Conservation (phyloP, 2,329 filamentous ascomycete species). For the Stagonosporopsis vannaccii region DNA sequence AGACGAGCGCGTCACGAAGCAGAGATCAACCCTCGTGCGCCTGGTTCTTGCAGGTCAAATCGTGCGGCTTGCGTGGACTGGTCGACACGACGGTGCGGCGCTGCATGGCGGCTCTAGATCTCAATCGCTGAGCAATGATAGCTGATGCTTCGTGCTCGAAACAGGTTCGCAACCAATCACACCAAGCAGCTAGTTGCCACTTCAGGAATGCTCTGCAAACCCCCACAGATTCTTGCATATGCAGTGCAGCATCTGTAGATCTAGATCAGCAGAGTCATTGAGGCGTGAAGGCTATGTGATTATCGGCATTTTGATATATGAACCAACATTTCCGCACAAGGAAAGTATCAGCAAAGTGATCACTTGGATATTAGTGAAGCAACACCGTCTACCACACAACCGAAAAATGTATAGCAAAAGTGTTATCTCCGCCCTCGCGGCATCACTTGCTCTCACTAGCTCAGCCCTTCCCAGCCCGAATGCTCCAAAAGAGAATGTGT, state of each 20-base stretch:
- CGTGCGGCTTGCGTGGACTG: neutral
- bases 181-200: neutral
- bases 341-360: too few relatives aligned
- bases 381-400: neutral
- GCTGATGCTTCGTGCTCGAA: neutral
- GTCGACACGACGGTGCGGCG: neutral
- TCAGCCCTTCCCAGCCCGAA: neutral
- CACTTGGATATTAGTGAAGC: too few relatives aligned
- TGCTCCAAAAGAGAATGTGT: neutral
- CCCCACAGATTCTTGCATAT: neutral
- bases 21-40: neutral
- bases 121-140: neutral
- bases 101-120: conserved; percentile 2
- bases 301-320: neutral
- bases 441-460: neutral
- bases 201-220: neutral
- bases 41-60: neutral
- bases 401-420: neutral
- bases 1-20: neutral
- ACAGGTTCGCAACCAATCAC: neutral
- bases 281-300: neutral
- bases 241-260: neutral
- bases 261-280: neutral
- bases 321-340: neutral
- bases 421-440: neutral